Evolutionary conservation across 208 protist species (phyloP), one percentile per base, ranked within the genome.

Genomic region (Wallacemonas rigidus): DNA sequence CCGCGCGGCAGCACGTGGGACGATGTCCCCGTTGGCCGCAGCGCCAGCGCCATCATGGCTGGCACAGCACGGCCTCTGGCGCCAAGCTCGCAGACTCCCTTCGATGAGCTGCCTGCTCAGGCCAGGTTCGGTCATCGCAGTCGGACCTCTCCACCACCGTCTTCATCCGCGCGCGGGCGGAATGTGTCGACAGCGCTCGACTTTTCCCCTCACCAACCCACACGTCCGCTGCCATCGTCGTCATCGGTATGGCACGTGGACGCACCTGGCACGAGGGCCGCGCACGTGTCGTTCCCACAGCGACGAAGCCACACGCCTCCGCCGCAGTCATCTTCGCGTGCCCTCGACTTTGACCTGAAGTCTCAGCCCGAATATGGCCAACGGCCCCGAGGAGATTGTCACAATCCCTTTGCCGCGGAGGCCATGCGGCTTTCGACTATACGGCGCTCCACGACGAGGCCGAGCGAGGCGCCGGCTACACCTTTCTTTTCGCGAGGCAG

Each of bases 1-100:
- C n/a, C n/a, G 14, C 50, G 11, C 3, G 8, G 3, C 17, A 62
- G 38, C 56, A 26, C 15, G 12, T 69, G 11, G 26, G 63, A 69
- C n/a, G 64, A 69, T 15, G 64, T 69, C 47, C 64, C 64, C 36
- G 64, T 67, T 26, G 62, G 62, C 53, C 44, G 62, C 26, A 67
- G 44, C 9, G 40, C 48, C 14, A 56, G 36, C 8, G 45, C 45
- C 8, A 50, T 12, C 45, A 50, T 50, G 45, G 45, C 45, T 14
- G 12, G 45, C 45, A 8, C 17, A 57, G 11, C 45, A 50, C 8
- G 45, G 8, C 17, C 9, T n/a, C 17, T 57, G 9, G 14, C 14
- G 14, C 53, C 17, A 6, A 57, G 48, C 48, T 57, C 14, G 11
- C 53, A 57, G 6, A 50, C 45, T 6, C 45, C 45, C 8, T 57